A percentile compares a stretch with the other conserved stretches of the same genome.
phyloP scores from a whole-genome alignment of 208 protist species.

The Trypanosoma avium region DNA sequence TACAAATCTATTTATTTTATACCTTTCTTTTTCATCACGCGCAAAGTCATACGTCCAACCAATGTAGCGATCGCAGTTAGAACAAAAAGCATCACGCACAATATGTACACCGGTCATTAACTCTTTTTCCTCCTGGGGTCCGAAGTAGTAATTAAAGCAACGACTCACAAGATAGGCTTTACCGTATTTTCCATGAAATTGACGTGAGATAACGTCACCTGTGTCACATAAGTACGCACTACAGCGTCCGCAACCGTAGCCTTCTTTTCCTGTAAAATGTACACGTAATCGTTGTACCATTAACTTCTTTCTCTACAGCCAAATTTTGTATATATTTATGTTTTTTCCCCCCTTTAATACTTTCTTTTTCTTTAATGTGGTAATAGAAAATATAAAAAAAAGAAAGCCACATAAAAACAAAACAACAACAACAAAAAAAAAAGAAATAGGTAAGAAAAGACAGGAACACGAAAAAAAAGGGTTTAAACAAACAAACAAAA shows the following conservation, averaged over 20 bases:
- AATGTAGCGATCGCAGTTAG: constrained; percentile 68
- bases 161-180: constrained; percentile 68
- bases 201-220: constrained; percentile 61
- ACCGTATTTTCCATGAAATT: constrained; percentile 75
- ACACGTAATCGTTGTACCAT: constrained; percentile 43
- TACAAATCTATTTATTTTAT: constrained; percentile 81
- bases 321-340: no score
- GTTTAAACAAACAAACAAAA: neutral
- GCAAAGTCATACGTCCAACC: constrained; percentile 87
- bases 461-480: neutral
- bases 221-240: constrained; percentile 61
- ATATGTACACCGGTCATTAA: constrained; percentile 79
- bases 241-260: constrained; percentile 77
- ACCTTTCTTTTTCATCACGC: constrained; percentile 69
- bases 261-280: constrained; percentile 25
- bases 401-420: neutral
- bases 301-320: no score
- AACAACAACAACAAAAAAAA: neutral
- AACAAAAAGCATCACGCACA: constrained; percentile 77
- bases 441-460: neutral
- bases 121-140: constrained; percentile 72
- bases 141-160: constrained; percentile 76
- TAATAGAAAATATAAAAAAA: no score
- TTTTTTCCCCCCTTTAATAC: no score
- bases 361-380: neutral